These are phyloP conservation scores for Raffaelea arxii DNA, from an alignment of 2,329 filamentous ascomycete species.

Conservation along the genomic window DNA sequence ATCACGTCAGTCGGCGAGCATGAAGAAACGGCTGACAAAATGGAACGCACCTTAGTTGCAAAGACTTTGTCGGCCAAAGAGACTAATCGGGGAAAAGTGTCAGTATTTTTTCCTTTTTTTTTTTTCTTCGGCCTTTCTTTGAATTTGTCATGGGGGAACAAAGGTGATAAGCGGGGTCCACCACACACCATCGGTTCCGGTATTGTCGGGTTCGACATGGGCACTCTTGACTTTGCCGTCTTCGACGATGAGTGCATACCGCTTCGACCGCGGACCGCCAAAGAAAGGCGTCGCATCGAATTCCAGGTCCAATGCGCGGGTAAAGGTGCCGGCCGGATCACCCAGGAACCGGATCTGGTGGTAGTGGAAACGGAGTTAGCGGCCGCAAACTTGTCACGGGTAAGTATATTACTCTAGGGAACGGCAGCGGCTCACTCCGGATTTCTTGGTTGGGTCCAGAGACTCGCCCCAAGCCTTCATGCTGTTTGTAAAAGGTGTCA, in stretches of 20 bases:
- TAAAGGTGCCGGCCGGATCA: constrained; percentile 71
- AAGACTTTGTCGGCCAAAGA: constrained; percentile 43
- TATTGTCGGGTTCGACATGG: constrained; percentile 82
- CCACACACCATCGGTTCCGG: constrained; percentile 51
- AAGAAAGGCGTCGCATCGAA: constrained; percentile 77
- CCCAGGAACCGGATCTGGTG: constrained; percentile 76
- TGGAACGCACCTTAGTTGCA: constrained; percentile 12
- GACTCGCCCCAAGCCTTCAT: constrained; percentile 83
- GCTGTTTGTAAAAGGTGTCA: constrained; percentile 29
- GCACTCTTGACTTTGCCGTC: constrained; percentile 75
- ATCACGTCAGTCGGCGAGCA: too few species aligned
- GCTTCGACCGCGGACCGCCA: constrained; percentile 73
- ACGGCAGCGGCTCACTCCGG: constrained; percentile 74
- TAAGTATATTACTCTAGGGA: too few species aligned
- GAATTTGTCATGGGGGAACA: too few species aligned
- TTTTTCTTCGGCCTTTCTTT: too few species aligned
- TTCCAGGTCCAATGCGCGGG: constrained; percentile 69
- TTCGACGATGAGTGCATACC: constrained; percentile 76
- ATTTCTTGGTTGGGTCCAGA: constrained; percentile 65
- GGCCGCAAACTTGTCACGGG: too few species aligned
- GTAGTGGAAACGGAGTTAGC: not conserved
- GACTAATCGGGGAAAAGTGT: too few species aligned
- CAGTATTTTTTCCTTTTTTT: too few species aligned
- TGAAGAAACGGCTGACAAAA: too few species aligned
- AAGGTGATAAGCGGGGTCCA: too few species aligned